Evolutionary conservation across 2,329 filamentous ascomycete genomes (phyloP), one percentile per base, ranked within the genome.

Genomic region (Penicillium sp.): DNA sequence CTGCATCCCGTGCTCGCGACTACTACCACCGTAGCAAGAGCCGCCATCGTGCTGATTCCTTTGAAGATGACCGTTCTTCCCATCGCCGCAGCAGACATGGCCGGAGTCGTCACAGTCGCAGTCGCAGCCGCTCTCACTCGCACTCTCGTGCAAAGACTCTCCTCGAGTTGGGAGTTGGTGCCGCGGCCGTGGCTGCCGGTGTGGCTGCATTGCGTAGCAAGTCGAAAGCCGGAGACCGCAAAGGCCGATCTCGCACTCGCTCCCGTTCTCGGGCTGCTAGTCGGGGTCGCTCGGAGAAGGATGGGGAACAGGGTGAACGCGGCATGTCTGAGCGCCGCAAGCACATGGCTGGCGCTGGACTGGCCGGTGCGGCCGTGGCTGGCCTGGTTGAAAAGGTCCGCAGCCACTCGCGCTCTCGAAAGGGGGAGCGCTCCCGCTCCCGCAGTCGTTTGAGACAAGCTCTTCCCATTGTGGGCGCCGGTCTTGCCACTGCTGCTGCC

Each of bases 321-420:
- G 75, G 75, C 60, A 67, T 73, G 43, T 73, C 72, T 15, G 82
- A 84, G 63, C 79, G 83, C 56, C 84, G 84, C 60, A 80, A 81
- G 50, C 80, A 82, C 57, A 83, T 84, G 63, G 84, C 84, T 15
- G 81, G 84, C 67, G 85, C 84, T 52, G 85, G 85, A 60, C 75
- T 86, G 51, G 85, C 84, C 23, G 83, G 81, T 62, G 85, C 85
- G 57, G 83, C 84, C 8, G 82, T 84, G 9, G 85, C 84, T 36
- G 85, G 83, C n/a, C 74, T 87, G 33, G 79, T 83, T 57, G 80
- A 87, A 58, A 79, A 78, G 53, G 78, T 78, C 48, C 80, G 84
- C 50, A 86, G 81, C 71, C 82, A 79, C 58, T 87, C 84, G 40
- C 80, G 83, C 48, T 76, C 77, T 51, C 77, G 79, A 46, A 75